Evolutionary conservation across 345 rosid species (phyloP), one percentile per base, ranked within the genome.

Genomic region (Acer campestre): DNA sequence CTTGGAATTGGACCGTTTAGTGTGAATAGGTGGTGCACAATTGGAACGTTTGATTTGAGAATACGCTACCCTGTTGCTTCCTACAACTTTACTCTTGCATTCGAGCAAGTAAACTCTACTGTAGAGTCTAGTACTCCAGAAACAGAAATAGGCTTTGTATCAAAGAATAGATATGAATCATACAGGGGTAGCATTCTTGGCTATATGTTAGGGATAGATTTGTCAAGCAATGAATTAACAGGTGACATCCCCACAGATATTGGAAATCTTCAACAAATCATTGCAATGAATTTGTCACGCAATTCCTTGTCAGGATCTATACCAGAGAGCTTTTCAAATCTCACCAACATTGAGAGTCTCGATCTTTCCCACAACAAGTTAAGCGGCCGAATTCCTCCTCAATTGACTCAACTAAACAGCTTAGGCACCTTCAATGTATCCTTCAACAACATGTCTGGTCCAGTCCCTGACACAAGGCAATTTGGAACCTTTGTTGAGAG

Each of bases 21-120:
- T n/a, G n/a, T n/a, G n/a, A n/a, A n/a, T n/a, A n/a, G n/a, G n/a
- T n/a, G n/a, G n/a, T n/a, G n/a, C n/a, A n/a, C n/a, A n/a, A n/a
- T n/a, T n/a, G n/a, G n/a, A n/a, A n/a, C n/a, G n/a, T n/a, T n/a
- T n/a, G n/a, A n/a, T n/a, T n/a, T n/a, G n/a, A n/a, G n/a, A n/a
- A n/a, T n/a, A n/a, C n/a, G 10, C 9, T 42, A 42, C 10, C 8
- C 10, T 42, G 7, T 8, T 29, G 5, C 16, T 31, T 69, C 20
- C 4, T 20, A 42, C 6, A 20, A 42, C 23, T 20, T 2, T 16
- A 67, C 27, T 6, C 17, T 67, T 42, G 4, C 18, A 17, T 40
- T n/a, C 16, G 0, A 8, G 4, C 1, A 0, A 2, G 0, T 0
- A 7, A 0, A 1, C 6, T 0, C 8, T n/a, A n/a, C n/a, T n/a